Evolutionary conservation across 169 alveolate genomes (phyloP), one percentile per base, ranked within the genome.

Genomic region (Babesia bigemina): DNA sequence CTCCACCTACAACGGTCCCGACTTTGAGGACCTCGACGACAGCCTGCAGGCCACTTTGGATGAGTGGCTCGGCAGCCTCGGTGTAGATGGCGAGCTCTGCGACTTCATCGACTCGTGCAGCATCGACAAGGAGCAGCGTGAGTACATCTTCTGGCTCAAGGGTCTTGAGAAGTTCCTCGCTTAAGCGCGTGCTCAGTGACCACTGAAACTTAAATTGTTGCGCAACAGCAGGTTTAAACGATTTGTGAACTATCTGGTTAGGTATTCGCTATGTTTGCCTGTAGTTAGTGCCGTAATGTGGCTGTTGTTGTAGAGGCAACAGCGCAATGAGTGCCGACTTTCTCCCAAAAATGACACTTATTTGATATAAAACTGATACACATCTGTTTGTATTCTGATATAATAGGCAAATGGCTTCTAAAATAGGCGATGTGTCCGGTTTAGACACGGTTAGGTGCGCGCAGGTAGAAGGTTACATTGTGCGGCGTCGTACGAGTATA

Each of bases 21-120:
- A 94, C 87, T 94, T 94, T 61, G 97, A 94, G 75, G 97, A 94
- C 65, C 75, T 94, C 47, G 97, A 92, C 73, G 97, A 94, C 84
- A 82, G 91, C 44, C 79, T 94, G 72, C 97, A 94, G 88, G 93
- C 94, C 50, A 81, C 93, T 42, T 87, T 91, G 78, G 96, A 85
- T 69, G 96, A 91, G 70, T 91, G 93, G 93, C 76, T 91, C 70
- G 92, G 90, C 29, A 85, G 92, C 77, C 84, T 91, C 47, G 97
- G 97, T 49, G 87, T 94, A 19, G 94, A 86, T 63, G 74, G 89
- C 36, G 96, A 92, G 56, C 75, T 93, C 61, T 92, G 95, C 79
- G 95, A 93, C 85, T 94, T 94, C 85, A 90, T 94, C 33, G 96
- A 93, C 70, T 90, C 95, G 26, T 89, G 93, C 65, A 91, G 95